These are phyloP conservation scores for Fusarium sororula DNA, from an alignment of 2,329 filamentous ascomycete genomes.

Conservation along the genomic window DNA sequence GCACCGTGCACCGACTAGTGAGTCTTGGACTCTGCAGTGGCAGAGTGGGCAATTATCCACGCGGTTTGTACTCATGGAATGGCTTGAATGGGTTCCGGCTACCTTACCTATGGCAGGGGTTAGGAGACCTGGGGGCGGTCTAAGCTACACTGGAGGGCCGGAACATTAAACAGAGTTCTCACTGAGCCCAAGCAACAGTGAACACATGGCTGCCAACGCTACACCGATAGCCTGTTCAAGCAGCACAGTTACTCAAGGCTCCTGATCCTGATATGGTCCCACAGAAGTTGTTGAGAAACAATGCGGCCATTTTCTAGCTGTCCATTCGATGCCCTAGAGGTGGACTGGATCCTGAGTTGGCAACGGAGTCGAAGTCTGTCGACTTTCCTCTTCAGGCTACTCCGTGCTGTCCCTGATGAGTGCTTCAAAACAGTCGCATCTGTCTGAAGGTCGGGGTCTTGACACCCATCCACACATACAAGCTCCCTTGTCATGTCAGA, in stretches of 20 bases:
- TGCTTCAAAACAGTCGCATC: conserved; percentile 1
- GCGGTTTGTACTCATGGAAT: neutral
- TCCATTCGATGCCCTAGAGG: neutral
- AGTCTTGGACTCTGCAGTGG: neutral
- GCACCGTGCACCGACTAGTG: neutral
- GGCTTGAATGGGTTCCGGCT: neutral
- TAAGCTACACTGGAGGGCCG: neutral
- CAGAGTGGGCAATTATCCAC: neutral
- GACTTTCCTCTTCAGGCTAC: conserved; percentile 19
- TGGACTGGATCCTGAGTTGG: conserved; percentile 4
- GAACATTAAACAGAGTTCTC: conserved; percentile 12
- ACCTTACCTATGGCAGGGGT: neutral
- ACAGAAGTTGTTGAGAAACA: neutral
- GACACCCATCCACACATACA: neutral
- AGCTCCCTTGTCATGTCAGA: conserved; percentile 4
- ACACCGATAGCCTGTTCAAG: conserved; percentile 14
- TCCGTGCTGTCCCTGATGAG: conserved; percentile 1
- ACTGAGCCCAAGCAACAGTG: neutral
- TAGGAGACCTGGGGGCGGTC: conserved; percentile 7
- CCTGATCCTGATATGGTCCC: neutral
- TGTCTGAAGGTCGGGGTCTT: neutral
- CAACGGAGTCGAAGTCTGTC: neutral
- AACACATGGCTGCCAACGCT: conserved; percentile 9
- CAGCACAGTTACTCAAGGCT: neutral
- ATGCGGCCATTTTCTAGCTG: neutral